Conservation (phyloP, 768 basidiomycete species). For the Podaxis carcinomalis region DNA sequence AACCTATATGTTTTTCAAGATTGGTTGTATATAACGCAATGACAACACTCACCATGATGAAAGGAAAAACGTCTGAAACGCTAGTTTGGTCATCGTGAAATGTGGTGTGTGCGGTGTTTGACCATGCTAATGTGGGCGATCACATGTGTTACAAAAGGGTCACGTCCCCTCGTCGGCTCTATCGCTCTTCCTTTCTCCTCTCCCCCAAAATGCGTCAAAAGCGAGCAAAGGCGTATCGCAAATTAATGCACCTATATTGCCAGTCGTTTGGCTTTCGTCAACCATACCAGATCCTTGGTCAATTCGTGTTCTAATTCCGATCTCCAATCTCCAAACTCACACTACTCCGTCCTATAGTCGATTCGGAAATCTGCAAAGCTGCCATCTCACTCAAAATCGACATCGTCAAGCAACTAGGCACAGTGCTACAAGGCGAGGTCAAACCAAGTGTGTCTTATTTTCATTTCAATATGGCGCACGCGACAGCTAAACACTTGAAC, state of each 20-base stretch:
- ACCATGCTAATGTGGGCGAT: background rate
- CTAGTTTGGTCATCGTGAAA: slow-evolving; percentile 17
- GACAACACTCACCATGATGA: slow-evolving; percentile 24
- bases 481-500: slow-evolving; percentile 26
- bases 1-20: slow-evolving; percentile 17
- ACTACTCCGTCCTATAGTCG: slow-evolving; percentile 46
- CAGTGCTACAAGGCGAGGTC: slow-evolving; percentile 79
- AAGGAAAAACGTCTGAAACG: slow-evolving; percentile 19
- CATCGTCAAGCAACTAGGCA: slow-evolving; percentile 66
- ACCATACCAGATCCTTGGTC: slow-evolving; percentile 91
- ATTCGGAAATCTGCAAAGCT: slow-evolving; percentile 76
- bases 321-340: slow-evolving; percentile 10
- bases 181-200: background rate
- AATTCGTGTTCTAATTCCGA: slow-evolving; percentile 15
- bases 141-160: background rate
- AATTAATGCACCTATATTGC: slow-evolving; percentile 88
- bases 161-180: background rate
- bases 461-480: background rate
- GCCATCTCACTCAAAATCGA: slow-evolving; percentile 71
- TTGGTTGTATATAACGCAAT: background rate
- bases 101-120: background rate
- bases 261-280: slow-evolving; percentile 87
- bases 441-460: slow-evolving; percentile 77
- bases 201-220: slow-evolving; percentile 78
- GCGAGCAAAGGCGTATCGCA: slow-evolving; percentile 90